phyloP scores from a whole-genome alignment of 345 rosid genomes.

The Trapa bicornis region DNA sequence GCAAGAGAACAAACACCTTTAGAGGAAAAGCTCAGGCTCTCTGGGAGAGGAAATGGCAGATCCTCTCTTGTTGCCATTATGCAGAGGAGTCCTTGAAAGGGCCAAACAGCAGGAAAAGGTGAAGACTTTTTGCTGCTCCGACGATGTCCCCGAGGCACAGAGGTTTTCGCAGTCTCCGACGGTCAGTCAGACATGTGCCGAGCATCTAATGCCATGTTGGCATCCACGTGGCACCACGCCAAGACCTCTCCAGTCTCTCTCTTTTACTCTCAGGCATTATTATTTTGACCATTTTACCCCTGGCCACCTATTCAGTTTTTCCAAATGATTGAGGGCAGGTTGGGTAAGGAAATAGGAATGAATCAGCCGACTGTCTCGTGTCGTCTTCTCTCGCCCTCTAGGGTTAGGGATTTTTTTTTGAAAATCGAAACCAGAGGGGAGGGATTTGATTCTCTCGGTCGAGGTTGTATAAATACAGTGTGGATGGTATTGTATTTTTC shows the following conservation, averaged over 20 bases:
- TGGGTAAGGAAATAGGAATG: neutral
- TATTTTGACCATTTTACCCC: neutral
- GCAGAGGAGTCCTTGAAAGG: neutral
- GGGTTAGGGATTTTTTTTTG: neutral
- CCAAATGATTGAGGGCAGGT: neutral
- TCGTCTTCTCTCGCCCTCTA: neutral
- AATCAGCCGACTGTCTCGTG: neutral
- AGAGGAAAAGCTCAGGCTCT: no score
- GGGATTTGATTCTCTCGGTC: slow-evolving; percentile 3
- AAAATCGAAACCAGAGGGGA: neutral
- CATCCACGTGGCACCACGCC: neutral
- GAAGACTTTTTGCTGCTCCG: neutral
- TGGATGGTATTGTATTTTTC: neutral
- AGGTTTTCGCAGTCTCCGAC: neutral
- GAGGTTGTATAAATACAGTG: neutral
- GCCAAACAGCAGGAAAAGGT: neutral
- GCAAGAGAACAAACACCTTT: neutral
- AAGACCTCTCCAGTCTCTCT: neutral
- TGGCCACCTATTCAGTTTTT: neutral
- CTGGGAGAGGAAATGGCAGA: neutral
- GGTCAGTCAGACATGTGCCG: neutral
- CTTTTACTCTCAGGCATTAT: no score
- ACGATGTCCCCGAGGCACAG: neutral
- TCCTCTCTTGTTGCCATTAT: neutral
- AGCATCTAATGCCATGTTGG: slow-evolving; percentile 5